Conservation (phyloP, 345 rosid genomes). For the Lepidium africanum region DNA sequence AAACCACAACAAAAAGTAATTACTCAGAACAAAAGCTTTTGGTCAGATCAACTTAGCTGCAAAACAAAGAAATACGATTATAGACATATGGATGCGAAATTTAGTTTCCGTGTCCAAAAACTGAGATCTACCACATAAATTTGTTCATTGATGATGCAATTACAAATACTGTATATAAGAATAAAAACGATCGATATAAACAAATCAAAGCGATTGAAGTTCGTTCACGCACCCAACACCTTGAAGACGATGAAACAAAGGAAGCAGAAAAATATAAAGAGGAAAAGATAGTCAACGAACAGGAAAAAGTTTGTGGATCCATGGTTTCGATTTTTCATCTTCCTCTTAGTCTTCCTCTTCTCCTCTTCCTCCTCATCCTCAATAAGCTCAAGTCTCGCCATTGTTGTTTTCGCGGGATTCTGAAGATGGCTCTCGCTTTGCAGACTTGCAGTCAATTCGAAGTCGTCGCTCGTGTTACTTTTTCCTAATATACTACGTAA, state of each 20-base stretch:
- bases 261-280: conserved; percentile 62
- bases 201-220: conserved; percentile 16
- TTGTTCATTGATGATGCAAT: conserved; percentile 33
- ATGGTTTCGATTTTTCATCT: conserved; percentile 44
- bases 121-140: neutral
- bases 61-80: conserved; percentile 1
- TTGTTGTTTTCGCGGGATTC: conserved; percentile 4
- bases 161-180: conserved; percentile 31
- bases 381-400: conserved; percentile 17
- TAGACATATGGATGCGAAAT: conserved; percentile 16
- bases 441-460: neutral
- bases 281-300: conserved; percentile 63
- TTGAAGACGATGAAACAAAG: conserved; percentile 51
- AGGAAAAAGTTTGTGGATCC: conserved; percentile 61
- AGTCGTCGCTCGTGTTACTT: neutral
- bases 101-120: neutral
- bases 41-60: neutral
- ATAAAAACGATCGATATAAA: conserved; percentile 34
- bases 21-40: neutral
- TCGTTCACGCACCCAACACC: conserved; percentile 37
- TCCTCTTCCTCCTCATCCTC: conserved; percentile 8
- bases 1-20: neutral
- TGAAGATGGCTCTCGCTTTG: neutral
- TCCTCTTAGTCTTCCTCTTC: neutral
- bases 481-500: neutral